Conservation (phyloP, 306 rosid genomes). For the Potentilla sterilis region DNA sequence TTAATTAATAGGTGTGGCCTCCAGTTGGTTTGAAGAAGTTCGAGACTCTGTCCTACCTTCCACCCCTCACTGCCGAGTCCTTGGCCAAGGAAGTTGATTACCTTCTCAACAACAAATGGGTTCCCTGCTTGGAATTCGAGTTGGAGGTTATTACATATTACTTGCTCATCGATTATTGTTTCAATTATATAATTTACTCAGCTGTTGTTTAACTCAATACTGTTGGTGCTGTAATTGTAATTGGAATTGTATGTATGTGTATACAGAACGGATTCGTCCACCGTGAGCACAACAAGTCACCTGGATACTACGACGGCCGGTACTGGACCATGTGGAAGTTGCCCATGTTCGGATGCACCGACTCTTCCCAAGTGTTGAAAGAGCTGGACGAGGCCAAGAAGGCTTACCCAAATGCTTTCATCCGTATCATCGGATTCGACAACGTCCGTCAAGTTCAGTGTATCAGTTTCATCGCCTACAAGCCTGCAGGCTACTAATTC, state of each 20-base stretch:
- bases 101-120: slow-evolving; percentile 51
- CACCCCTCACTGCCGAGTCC: background rate
- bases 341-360: slow-evolving; percentile 71
- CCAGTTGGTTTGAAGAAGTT: slow-evolving; percentile 52
- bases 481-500: slow-evolving; percentile 25
- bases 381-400: slow-evolving; percentile 46
- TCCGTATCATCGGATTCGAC: slow-evolving; percentile 80
- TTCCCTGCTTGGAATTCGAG: slow-evolving; percentile 80
- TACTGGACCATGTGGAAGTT: slow-evolving; percentile 91
- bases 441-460: slow-evolving; percentile 75
- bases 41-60: slow-evolving; percentile 87
- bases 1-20: slow-evolving; percentile 68
- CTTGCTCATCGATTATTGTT: background rate
- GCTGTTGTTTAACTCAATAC: too few species aligned
- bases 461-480: slow-evolving; percentile 76
- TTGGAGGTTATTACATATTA: slow-evolving; percentile 15
- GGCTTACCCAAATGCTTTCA: slow-evolving; percentile 30
- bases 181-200: background rate
- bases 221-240: slow-evolving; percentile 19
- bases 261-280: slow-evolving; percentile 37
- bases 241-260: background rate
- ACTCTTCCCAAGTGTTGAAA: slow-evolving; percentile 41
- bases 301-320: slow-evolving; percentile 78
- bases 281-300: slow-evolving; percentile 54
- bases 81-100: slow-evolving; percentile 54